Evolutionary conservation across 768 basidiomycete species (phyloP).

Genomic region (Cyathus striatus): DNA sequence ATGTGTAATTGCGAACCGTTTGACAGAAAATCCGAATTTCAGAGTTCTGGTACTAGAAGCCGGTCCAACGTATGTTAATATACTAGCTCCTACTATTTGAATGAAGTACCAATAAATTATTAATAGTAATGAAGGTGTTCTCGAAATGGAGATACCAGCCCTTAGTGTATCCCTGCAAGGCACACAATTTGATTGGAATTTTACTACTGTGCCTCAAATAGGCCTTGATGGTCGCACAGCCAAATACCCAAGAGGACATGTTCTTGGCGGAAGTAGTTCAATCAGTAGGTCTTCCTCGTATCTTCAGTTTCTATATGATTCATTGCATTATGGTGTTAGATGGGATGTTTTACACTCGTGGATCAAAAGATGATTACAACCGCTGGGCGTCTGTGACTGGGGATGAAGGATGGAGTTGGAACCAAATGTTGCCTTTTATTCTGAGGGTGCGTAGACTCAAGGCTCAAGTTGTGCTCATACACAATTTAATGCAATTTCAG

Average conservation of each 20-base stretch:
- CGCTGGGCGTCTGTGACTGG: constrained; percentile 17
- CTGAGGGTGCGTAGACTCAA: constrained; percentile 12
- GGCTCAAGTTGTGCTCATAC: constrained; percentile 1
- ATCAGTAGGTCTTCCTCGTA: constrained; percentile 16
- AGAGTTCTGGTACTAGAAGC: constrained; percentile 25
- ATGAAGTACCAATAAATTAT: not conserved
- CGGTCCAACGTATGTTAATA: constrained; percentile 16
- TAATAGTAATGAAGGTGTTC: constrained; percentile 12
- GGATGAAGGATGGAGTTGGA: constrained; percentile 26
- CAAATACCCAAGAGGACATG: constrained; percentile 18
- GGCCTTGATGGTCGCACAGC: constrained; percentile 17
- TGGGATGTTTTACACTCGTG: constrained; percentile 23
- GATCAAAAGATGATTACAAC: constrained; percentile 21
- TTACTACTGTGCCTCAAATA: constrained; percentile 20
- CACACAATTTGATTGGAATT: constrained; percentile 26
- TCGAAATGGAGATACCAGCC: constrained; percentile 12
- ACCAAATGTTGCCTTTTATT: constrained; percentile 19
- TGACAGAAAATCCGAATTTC: constrained; percentile 18
- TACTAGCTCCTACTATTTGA: not conserved
- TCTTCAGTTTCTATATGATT: not conserved
- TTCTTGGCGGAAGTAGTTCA: constrained; percentile 25
- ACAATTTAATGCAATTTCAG: constrained; percentile 4
- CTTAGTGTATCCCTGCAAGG: not conserved
- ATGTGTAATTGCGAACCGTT: constrained; percentile 20
- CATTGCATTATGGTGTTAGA: constrained; percentile 10